These are phyloP conservation scores for Phytophthora litchii DNA, from an alignment of 352 stramenopile genomes.

Conservation along the genomic window DNA sequence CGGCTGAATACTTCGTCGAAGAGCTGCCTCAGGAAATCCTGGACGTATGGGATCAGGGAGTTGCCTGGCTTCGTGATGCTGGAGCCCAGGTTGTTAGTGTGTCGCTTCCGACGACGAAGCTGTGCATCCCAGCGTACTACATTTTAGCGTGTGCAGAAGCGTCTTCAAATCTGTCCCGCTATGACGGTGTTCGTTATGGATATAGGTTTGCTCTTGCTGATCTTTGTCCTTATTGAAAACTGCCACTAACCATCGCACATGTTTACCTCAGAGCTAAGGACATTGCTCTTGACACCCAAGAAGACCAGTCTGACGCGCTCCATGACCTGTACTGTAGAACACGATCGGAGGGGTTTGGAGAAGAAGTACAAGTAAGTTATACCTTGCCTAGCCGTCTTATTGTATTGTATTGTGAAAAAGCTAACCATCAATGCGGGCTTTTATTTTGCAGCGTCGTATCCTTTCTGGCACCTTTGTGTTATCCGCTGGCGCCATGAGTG, in stretches of 20 bases:
- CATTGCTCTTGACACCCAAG: constrained; percentile 47
- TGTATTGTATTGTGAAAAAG: not conserved
- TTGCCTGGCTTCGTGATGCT: constrained; percentile 70
- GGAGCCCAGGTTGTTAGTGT: constrained; percentile 79
- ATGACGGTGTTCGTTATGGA: constrained; percentile 95
- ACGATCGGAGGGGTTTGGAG: constrained; percentile 89
- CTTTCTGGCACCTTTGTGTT: constrained; percentile 92
- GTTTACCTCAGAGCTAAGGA: constrained; percentile 54
- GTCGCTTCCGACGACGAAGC: constrained; percentile 80
- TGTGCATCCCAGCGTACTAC: constrained; percentile 97
- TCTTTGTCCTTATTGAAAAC: not conserved
- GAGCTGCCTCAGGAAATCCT: constrained; percentile 90
- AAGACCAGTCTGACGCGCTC: constrained; percentile 77
- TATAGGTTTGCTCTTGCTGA: constrained; percentile 46
- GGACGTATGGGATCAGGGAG: constrained; percentile 80
- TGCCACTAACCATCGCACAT: constrained; percentile 7
- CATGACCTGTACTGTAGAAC: constrained; percentile 89
- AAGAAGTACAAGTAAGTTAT: constrained; percentile 85
- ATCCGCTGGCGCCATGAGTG: constrained; percentile 83
- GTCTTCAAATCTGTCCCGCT: constrained; percentile 97
- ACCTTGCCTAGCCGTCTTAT: not conserved
- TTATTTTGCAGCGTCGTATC: constrained; percentile 72
- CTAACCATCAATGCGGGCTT: constrained; percentile 3
- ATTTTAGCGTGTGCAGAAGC: constrained; percentile 98
- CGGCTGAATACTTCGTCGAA: constrained; percentile 94